These are phyloP conservation scores for Sugiyamaella lignohabitans DNA, from an alignment of 805 yeast species.

Conservation along the genomic window DNA sequence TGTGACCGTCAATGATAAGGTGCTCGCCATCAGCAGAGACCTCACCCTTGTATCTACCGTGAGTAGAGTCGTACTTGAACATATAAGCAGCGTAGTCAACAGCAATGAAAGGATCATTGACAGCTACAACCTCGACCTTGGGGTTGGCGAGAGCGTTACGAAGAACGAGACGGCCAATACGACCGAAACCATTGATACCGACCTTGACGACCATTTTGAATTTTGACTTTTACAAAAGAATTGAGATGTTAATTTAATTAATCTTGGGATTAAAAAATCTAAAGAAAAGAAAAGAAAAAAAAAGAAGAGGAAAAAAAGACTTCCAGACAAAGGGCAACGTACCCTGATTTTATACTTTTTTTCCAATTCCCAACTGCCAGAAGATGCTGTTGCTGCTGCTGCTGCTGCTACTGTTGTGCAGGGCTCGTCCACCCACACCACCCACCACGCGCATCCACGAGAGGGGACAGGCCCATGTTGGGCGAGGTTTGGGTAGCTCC, in stretches of 20 bases:
- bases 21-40: slow-evolving; percentile 48
- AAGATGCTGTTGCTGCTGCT: no score
- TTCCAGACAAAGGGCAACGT: slow-evolving; percentile 1
- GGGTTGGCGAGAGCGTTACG: slow-evolving; percentile 71
- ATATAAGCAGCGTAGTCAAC: slow-evolving; percentile 90
- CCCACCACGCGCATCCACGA: no score
- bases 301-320: slow-evolving; percentile 2
- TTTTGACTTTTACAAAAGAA: neutral
- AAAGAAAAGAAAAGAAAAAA: slow-evolving; percentile 9
- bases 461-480: no score
- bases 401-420: no score
- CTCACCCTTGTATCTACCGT: slow-evolving; percentile 75
- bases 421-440: no score
- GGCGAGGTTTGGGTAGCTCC: no score
- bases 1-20: slow-evolving; percentile 62
- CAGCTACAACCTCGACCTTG: slow-evolving; percentile 76
- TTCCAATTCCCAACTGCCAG: no score
- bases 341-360: neutral
- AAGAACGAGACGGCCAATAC: slow-evolving; percentile 83
- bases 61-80: slow-evolving; percentile 94
- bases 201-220: slow-evolving; percentile 41
- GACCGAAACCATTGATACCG: slow-evolving; percentile 94
- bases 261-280: neutral
- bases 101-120: slow-evolving; percentile 87
- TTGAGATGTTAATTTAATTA: neutral